Conservation (phyloP, 108 stramenopile genomes). For the Stephanodiscus triporus region DNA sequence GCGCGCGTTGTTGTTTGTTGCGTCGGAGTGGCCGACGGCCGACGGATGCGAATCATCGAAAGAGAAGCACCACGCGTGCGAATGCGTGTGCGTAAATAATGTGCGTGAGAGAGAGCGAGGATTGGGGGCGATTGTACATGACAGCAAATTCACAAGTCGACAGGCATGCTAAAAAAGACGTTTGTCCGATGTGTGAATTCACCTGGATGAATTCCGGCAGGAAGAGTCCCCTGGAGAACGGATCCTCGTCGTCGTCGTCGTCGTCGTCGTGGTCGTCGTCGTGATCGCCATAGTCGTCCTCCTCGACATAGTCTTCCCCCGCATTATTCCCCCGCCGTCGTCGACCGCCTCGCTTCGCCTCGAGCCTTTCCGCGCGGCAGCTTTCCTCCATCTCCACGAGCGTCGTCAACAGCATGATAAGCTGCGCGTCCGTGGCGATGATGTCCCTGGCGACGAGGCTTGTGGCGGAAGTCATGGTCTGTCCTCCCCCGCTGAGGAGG, state of each 20-base stretch:
- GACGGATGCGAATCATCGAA: too few species aligned
- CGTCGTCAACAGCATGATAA: slow-evolving; percentile 47
- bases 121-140: too few species aligned
- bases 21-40: too few species aligned
- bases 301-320: slow-evolving; percentile 1
- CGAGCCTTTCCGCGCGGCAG: slow-evolving; percentile 9
- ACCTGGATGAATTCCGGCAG: slow-evolving; percentile 38
- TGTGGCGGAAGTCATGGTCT: background rate
- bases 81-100: too few species aligned
- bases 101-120: too few species aligned
- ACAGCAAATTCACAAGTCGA: too few species aligned
- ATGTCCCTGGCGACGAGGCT: slow-evolving; percentile 25
- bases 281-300: slow-evolving; percentile 2
- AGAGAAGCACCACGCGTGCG: too few species aligned
- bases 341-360: background rate
- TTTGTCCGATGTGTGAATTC: too few species aligned
- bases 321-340: background rate
- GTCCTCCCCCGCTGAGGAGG: slow-evolving; percentile 18
- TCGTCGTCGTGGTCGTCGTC: background rate
- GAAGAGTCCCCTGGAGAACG: slow-evolving; percentile 25
- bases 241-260: slow-evolving; percentile 8
- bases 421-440: slow-evolving; percentile 44
- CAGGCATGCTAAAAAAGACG: too few species aligned
- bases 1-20: too few species aligned
- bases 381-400: slow-evolving; percentile 46